Conservation (phyloP, 192 early-diverging fungal species). For the Coemansia sp. region DNA sequence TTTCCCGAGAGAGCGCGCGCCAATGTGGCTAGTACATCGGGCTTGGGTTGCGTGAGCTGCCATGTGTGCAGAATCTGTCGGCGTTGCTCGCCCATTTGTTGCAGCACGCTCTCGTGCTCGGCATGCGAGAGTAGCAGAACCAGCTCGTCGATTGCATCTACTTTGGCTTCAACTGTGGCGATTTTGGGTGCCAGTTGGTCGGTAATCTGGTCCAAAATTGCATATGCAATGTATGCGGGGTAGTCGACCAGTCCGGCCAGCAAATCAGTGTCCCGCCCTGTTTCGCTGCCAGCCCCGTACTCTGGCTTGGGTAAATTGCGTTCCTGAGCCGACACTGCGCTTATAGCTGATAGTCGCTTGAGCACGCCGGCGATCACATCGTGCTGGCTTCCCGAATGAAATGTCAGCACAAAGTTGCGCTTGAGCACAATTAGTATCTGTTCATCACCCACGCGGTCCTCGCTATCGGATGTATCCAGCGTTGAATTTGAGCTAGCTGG, state of each 20-base stretch:
- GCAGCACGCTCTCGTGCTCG: conserved; percentile 74
- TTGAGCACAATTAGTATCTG: conserved; percentile 35
- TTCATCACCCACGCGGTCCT: conserved; percentile 1
- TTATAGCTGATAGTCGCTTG: conserved; percentile 31
- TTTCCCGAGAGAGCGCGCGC: conserved; percentile 40
- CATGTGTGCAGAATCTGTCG: conserved; percentile 68
- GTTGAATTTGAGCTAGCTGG: neutral
- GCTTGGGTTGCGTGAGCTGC: conserved; percentile 65
- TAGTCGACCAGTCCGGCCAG: conserved; percentile 30
- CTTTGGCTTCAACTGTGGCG: conserved; percentile 83
- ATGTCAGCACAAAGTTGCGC: conserved; percentile 29
- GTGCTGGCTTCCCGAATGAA: conserved; percentile 23
- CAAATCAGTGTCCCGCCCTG: conserved; percentile 8
- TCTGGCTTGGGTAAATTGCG: neutral
- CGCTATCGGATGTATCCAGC: neutral
- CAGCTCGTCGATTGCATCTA: conserved; percentile 92
- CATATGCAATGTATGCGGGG: conserved; percentile 92
- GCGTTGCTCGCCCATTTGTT: conserved; percentile 71
- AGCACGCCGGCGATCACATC: conserved; percentile 20
- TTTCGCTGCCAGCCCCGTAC: neutral
- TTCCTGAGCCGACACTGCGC: neutral
- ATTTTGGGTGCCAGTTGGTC: conserved; percentile 86
- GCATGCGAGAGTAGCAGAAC: conserved; percentile 87
- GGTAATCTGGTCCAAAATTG: conserved; percentile 87
- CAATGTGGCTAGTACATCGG: conserved; percentile 66